phyloP scores from a whole-genome alignment of 306 rosid species.

The Glycine tomentella region DNA sequence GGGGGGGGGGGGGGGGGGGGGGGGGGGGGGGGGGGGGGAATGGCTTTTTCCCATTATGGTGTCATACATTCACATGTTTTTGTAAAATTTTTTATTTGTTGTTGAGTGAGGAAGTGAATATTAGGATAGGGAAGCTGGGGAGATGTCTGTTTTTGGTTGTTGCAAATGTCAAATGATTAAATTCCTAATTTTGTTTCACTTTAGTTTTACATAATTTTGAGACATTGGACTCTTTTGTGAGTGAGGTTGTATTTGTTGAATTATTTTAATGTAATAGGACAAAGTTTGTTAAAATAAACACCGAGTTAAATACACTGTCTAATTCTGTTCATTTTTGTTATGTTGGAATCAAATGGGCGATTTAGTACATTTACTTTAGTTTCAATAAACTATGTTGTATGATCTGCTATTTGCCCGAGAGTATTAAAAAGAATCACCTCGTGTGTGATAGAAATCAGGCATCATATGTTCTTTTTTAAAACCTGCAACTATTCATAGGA shows the following conservation, averaged over 20 bases:
- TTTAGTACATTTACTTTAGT: background rate
- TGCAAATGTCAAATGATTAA: background rate
- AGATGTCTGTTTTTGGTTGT: background rate
- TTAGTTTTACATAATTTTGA: background rate
- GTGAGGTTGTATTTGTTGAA: conserved; percentile 4
- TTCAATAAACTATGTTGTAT: background rate
- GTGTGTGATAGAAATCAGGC: background rate
- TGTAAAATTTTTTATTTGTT: too few species aligned
- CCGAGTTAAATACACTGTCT: background rate
- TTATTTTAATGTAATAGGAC: background rate
- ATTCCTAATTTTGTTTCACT: conserved; percentile 31
- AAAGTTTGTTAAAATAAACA: background rate
- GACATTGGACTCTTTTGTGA: background rate
- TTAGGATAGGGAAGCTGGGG: too few species aligned
- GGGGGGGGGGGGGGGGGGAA: too few species aligned
- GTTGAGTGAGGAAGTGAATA: too few species aligned
- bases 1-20: too few species aligned
- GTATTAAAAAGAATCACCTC: background rate
- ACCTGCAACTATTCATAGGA: background rate
- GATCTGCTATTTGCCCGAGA: background rate
- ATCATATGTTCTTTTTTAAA: background rate
- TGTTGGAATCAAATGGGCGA: background rate
- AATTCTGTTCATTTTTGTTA: background rate
- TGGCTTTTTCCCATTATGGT: background rate
- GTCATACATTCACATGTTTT: background rate